Evolutionary conservation across 2,329 filamentous ascomycete species (phyloP), one percentile per base, ranked within the genome.

Genomic region (Colletotrichum sidae): DNA sequence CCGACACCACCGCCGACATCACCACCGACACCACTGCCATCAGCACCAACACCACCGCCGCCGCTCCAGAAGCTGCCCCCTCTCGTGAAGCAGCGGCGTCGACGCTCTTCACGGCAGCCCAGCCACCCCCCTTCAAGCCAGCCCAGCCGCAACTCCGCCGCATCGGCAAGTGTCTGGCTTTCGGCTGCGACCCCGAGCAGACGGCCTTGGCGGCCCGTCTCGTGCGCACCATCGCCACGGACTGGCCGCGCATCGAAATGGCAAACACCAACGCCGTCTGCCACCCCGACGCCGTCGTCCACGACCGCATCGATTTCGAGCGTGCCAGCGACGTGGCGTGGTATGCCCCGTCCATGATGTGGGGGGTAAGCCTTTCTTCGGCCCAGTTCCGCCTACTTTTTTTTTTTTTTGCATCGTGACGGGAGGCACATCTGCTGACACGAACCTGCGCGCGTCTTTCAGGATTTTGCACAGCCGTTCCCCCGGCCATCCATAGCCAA

Each of bases 111-210:
- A 5, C 33, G 42, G 3, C 42, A 55, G 34, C 53, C 42, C 25
- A 25, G 25, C 1, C 3, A 25, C 25, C 25, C 25, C 46, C 46
- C 25, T 11, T 15, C 13, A 42, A 51, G 46, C 17, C 13, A 5
- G 45, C 45, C 38, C 11, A 6, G 11, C n/a, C 15, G 13, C 38
- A 38, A 2, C 35, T 66, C 35, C 5, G 11, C 5, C 68, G 69
- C 42, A 55, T 70, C 42, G 69, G 69, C 34, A 61, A 52, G 37
- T 69, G 68, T 49, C 66, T 70, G 39, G 25, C 52, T 45, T 70
- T 70, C 56, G 69, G 69, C 55, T 70, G 69, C 67, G 38, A 49
- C 35, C 45, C 55, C 3, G 33, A 25, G 15, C 66, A 69, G 33
- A 68, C 63, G 12, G 41, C 38, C n/a, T 37, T 39, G 17, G 69